Conservation (phyloP, 2,329 filamentous ascomycete species). For the Alternaria sp. region DNA sequence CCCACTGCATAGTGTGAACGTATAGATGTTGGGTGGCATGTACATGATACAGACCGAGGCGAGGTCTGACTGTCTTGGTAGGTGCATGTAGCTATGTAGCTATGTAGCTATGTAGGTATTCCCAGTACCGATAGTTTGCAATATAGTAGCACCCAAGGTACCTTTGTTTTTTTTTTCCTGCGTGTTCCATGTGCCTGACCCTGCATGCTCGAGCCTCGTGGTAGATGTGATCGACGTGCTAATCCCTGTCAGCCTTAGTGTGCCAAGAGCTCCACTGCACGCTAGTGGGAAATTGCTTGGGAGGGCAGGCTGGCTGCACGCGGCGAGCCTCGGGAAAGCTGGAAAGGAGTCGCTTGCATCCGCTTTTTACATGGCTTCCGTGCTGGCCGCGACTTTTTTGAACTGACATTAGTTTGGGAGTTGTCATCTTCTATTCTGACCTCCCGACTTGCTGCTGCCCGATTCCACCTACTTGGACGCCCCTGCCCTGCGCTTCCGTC, state of each 20-base stretch:
- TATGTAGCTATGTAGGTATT: background rate
- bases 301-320: constrained; percentile 7
- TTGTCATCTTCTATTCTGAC: background rate
- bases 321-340: constrained; percentile 9
- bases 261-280: constrained; percentile 11
- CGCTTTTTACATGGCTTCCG: background rate
- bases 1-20: constrained; percentile 13
- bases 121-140: background rate
- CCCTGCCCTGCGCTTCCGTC: background rate
- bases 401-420: no score
- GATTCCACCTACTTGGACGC: background rate
- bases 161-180: constrained; percentile 1
- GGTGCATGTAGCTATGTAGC: background rate
- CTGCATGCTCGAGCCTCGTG: background rate
- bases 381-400: background rate
- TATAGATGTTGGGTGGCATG: background rate
- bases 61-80: background rate
- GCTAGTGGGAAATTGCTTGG: constrained; percentile 9
- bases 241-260: background rate
- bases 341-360: constrained; percentile 10
- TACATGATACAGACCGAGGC: background rate
- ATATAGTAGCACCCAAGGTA: background rate
- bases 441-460: no score
- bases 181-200: background rate
- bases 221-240: constrained; percentile 8